These are phyloP conservation scores for Hippophae rhamnoides DNA, from an alignment of 306 rosid genomes.

Conservation along the genomic window DNA sequence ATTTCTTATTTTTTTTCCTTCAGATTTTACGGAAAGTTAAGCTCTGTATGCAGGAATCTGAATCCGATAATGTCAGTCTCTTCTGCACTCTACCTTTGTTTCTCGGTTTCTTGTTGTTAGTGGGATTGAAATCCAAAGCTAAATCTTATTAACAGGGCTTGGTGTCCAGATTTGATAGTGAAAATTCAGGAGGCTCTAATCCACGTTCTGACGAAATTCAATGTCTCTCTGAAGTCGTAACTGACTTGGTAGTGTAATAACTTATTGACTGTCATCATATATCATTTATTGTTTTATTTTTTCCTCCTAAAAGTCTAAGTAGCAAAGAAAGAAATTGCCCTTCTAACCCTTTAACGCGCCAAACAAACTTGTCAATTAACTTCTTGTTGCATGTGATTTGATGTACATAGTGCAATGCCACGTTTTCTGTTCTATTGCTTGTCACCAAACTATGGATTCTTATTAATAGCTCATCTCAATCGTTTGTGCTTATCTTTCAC, in stretches of 20 bases:
- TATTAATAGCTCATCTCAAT: too few species aligned
- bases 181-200: conserved; percentile 10
- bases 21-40: conserved; percentile 27
- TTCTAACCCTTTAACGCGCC: too few species aligned
- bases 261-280: neutral
- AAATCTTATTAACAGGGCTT: conserved; percentile 17
- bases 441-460: too few species aligned
- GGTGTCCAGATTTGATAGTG: conserved; percentile 11
- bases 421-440: too few species aligned
- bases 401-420: too few species aligned
- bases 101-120: neutral
- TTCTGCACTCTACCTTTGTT: neutral
- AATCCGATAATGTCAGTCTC: conserved; percentile 21
- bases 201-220: conserved; percentile 15
- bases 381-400: too few species aligned
- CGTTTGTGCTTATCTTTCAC: neutral
- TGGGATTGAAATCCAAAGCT: neutral
- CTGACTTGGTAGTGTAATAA: conserved; percentile 24
- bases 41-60: conserved; percentile 20
- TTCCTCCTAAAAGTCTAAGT: neutral
- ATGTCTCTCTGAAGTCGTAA: conserved; percentile 15
- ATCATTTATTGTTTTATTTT: neutral
- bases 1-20: neutral
- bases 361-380: too few species aligned
- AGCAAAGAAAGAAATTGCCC: neutral